Evolutionary conservation across 495 filamentous ascomycete species (phyloP), one percentile per base, ranked within the genome.

Genomic region (Neurospora sp.): DNA sequence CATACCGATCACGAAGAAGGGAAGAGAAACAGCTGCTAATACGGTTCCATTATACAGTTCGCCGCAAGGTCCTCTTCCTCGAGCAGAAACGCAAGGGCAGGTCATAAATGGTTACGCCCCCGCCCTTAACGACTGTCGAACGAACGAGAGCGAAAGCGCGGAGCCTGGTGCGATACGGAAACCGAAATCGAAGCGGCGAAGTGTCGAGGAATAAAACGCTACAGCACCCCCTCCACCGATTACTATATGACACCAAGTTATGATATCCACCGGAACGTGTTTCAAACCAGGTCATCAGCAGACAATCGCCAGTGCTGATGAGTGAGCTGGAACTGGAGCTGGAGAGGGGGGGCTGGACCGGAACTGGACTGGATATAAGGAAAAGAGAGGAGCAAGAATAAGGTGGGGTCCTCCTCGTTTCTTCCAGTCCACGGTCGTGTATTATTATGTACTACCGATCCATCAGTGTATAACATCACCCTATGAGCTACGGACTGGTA

Each of bases 11-110:
- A 35, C 35, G 35, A 35, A 35, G 35, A 35, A 35, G 35, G 35
- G 38, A 39, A 39, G 23, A 66, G 70, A 46, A 31, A 40, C 2
- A 69, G 9, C 40, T 46, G 75, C 74, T 74, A 48, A 71, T 66
- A 35, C 14, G 1, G 8, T 31, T 14, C 39, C 40, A 5, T 72
- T 20, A 10, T n/a, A 71, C 75, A 93, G 91, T 93, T n/a, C 86
- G 89, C 72, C 94, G 93, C 85, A 89, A 94, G 84, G 94, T 98
- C 59, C 87, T 98, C 4, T 98, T 98, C 83, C 88, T 97, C 38
- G 94, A 98, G 83, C 90, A 92, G 84, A 96, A 95, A 76, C 90
- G 92, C 71, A 85, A 79, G 76, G 77, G 75, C 38, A 84, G 78
- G 76, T 82, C 42, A 46, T 46, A 46, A 70, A 69, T 41, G 9